Evolutionary conservation across 345 rosid genomes (phyloP), one percentile per base, ranked within the genome.

Genomic region (Abelmoschus esculentus): DNA sequence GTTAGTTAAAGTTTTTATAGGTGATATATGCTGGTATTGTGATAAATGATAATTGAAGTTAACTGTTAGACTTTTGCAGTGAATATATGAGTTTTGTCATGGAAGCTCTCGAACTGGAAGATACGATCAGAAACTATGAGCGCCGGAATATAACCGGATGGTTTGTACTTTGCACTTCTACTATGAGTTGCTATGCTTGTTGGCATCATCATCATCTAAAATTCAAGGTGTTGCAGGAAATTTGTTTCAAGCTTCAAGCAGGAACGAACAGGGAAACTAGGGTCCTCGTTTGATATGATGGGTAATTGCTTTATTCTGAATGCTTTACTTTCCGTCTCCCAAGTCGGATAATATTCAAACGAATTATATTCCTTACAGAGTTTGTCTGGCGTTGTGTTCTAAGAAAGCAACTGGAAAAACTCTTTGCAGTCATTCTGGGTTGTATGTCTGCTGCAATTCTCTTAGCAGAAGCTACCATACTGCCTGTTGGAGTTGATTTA

Each of bases 91-190:
- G 74, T 17, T 86, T 57, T 66, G 86, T 89, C 49, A 34, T 76
- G 74, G 86, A 89, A 72, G 96, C 92, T 7, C 84, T 89, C 6
- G 88, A 87, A 77, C 77, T 89, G 74, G 92, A 89, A 83, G 96
- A 89, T 69, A 82, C 85, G 3, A 70, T 89, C 73, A 89, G 79
- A 78, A 89, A 84, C 70, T 83, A 82, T 77, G 96, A 87, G 70
- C 84, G 84, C 6, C 72, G 88, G 65, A 79, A 68, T 69, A 80
- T 85, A 61, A 84, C 85, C 59, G 90, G 90, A 89, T 89, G 96
- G 96, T 87, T 79, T 71, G 85, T 46, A 73, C 72, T 73, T 80
- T 14, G 55, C 69, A 65, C 55, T 44, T 46, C 22, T 2, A 64
- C 6, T 29, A 52, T 34, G 36, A 34, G 36, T 34, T 34, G 36